phyloP scores from a whole-genome alignment of 2,329 filamentous ascomycete genomes.

The Cladobotryum mycophilum region DNA sequence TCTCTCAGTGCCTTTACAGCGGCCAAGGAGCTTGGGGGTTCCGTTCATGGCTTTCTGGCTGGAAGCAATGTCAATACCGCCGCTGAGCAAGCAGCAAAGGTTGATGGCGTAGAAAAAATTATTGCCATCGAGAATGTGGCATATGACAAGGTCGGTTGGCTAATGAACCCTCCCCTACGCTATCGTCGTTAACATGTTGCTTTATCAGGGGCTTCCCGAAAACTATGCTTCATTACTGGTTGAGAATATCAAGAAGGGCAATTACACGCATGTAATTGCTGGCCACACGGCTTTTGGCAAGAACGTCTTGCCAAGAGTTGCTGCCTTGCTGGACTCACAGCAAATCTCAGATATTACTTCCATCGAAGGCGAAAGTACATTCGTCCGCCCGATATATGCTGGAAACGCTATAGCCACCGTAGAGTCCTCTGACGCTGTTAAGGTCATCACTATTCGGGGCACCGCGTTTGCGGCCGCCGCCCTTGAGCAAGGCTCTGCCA shows the following conservation, averaged over 20 bases:
- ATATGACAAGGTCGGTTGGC: constrained; percentile 73
- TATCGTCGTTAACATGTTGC: neutral
- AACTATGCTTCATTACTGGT: constrained; percentile 89
- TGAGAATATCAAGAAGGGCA: constrained; percentile 94
- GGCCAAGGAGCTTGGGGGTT: constrained; percentile 77
- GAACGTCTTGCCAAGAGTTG: constrained; percentile 84
- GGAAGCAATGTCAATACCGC: constrained; percentile 69
- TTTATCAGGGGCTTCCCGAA: constrained; percentile 71
- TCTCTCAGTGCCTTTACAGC: constrained; percentile 83
- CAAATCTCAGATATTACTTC: constrained; percentile 87
- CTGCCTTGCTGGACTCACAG: constrained; percentile 84
- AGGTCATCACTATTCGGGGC: constrained; percentile 86
- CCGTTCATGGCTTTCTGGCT: constrained; percentile 70
- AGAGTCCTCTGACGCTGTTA: constrained; percentile 77
- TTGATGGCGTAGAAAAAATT: constrained; percentile 86
- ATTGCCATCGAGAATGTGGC: constrained; percentile 80
- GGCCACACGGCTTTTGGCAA: constrained; percentile 96
- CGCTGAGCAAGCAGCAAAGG: constrained; percentile 80
- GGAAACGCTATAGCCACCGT: constrained; percentile 97
- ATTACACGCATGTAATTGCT: constrained; percentile 85
- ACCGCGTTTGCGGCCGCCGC: constrained; percentile 80
- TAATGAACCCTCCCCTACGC: neutral
- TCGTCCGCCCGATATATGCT: constrained; percentile 94
- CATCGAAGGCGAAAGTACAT: constrained; percentile 86
- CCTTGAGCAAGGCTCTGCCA: constrained; percentile 64